Evolutionary conservation across 1,284 basidiomycete genomes (phyloP), one percentile per base, ranked within the genome.

Genomic region (Malassezia equina): DNA sequence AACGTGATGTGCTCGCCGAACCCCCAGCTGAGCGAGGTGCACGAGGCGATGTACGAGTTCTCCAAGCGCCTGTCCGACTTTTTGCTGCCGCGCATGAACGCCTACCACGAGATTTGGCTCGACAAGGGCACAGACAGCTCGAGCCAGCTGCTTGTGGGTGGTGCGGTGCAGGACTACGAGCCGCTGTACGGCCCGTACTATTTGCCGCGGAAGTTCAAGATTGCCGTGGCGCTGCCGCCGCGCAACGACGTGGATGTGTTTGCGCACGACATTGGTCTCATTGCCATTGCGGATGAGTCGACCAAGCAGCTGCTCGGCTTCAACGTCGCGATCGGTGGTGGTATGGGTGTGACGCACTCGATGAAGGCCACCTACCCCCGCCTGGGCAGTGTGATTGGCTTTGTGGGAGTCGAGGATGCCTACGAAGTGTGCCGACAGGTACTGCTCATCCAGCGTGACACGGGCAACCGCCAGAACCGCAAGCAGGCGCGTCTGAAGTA

Each of bases 291-390:
- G 15, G 83, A 85, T 67, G 77, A 80, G 45, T 39, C 53, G 24
- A 67, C 69, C 65, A 69, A 65, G 56, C 61, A 74, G 47, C 66
- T 78, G 13, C 63, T 68, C 23, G 77, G 77, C 32, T 77, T 77
- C 71, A 78, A 78, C 67, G 63, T 77, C 34, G 60, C 67, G 5
- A 66, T 77, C 15, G 76, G 93, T 66, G 93, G 93, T 71, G 94
- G 93, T 55, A 99, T 99, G 93, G 93, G 93, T 77, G 93, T 98
- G 43, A 96, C 93, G 0, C 91, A 98, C 75, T 90, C 88, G 49
- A 94, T 90, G 81, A 98, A 96, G 80, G 91, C 93, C 80, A 99
- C 93, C 0, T 98, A 98, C 76, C 94, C 94, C 42, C 84, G 94
- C 59, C 77, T 86, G 39, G 90, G 83, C 46, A 84, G 85, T 67